Base-by-base conservation (phyloP, 495 filamentous ascomycete species). In the Aspergillus panamensis region DNA sequence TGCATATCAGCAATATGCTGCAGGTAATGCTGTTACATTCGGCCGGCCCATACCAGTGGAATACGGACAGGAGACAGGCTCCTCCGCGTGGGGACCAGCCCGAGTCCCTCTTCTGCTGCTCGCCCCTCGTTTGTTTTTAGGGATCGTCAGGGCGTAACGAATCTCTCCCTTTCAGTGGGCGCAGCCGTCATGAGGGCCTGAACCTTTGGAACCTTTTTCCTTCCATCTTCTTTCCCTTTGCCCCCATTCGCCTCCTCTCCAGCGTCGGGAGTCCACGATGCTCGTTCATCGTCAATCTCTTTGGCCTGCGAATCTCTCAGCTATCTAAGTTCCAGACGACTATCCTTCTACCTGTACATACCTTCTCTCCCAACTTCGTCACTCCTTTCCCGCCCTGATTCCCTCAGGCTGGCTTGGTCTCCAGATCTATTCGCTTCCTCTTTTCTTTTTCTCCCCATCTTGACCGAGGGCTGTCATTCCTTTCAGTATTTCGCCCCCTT, bases 401-500 rank as follows among this genome's bases (percentile, higher is more conserved):
- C 42, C 43, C 33, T n/a, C 35, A 49, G 37, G 32, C 55, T 59
- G 59, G 48, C 29, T 55, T 40, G 53, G 42, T 59, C 35, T 37
- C 55, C 62, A 39, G 42, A 62, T 50, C 58, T 55, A 21, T 51
- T 50, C 48, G 55, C 44, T 32, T 55, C 53, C 51, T 43, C 39
- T 49, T 52, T 51, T 56, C 19, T 47, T 44, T 48, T 48, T 29
- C 47, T 51, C 49, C 51, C 55, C 20, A 21, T 33, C 39, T 51
- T 16, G 40, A n/a, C 29, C 44, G 51, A 61, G 70, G 72, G 70
- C 70, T 73, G 72, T 73, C 72, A 68, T 68, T 75, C 72, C 71
- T 75, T 74, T 66, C 51, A 57, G 51, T 61, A 59, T 58, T 59
- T 58, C 58, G 55, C 55, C 55, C 49, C 19, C 53, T 25, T 39